These are phyloP conservation scores for slime mould (Dictyostelium discoideum) DNA, from an alignment of 78 protist genomes.

Conservation along the genomic window DNA sequence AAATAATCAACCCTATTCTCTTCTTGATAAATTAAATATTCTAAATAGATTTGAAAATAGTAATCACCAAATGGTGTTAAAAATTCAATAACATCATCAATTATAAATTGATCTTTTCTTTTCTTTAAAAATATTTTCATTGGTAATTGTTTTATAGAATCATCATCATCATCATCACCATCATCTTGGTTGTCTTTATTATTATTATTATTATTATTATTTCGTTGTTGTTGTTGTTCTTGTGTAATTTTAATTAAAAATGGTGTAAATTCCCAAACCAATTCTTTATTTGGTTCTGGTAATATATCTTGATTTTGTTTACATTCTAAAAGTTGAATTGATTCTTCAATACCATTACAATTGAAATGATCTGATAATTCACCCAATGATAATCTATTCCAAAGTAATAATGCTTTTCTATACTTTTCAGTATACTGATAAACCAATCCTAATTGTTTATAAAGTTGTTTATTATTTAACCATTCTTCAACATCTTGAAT, in stretches of 20 bases:
- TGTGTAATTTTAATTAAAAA: not conserved
- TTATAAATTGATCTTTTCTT: constrained; percentile 31
- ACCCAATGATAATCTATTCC: not conserved
- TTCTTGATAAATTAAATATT: constrained; percentile 40
- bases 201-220: no score
- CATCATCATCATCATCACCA: no score
- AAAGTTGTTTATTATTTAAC: not conserved
- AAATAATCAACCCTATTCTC: constrained; percentile 16
- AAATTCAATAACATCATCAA: constrained; percentile 44
- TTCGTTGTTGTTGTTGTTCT: not conserved
- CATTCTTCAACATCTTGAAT: constrained; percentile 70
- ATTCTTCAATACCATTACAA: constrained; percentile 18
- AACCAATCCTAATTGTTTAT: constrained; percentile 12
- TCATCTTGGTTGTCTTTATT: not conserved
- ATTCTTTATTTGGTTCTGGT: constrained; percentile 64
- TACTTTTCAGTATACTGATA: constrained; percentile 68
- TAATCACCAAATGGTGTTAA: constrained; percentile 8
- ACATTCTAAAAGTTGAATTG: not conserved
- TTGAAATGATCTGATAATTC: constrained; percentile 5
- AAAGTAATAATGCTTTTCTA: constrained; percentile 32
- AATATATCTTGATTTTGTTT: not conserved
- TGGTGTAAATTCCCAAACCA: constrained; percentile 61
- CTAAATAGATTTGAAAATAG: constrained; percentile 24
- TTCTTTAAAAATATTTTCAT: constrained; percentile 29
- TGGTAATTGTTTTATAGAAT: not conserved